phyloP scores from a whole-genome alignment of 441 rosid genomes.

The Capsella rubella region DNA sequence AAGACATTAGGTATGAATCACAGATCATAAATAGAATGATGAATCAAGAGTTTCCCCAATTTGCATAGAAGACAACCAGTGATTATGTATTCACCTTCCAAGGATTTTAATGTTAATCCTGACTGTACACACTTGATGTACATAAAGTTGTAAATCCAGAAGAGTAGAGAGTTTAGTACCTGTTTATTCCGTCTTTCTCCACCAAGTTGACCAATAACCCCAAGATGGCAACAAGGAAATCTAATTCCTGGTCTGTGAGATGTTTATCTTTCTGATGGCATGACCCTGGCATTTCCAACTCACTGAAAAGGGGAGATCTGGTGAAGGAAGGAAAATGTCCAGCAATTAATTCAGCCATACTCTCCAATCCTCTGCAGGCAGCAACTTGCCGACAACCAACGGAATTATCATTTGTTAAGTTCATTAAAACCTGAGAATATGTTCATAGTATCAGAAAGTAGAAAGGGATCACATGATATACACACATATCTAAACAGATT shows the following conservation, averaged over 20 bases:
- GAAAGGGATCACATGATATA: neutral
- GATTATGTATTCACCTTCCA: conserved; percentile 8
- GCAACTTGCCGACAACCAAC: conserved; percentile 89
- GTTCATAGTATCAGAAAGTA: conserved; percentile 23
- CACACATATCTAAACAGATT: neutral
- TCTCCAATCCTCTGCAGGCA: conserved; percentile 82
- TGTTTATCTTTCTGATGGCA: conserved; percentile 53
- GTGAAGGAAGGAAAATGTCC: conserved; percentile 80
- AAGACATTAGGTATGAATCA: neutral
- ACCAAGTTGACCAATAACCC: conserved; percentile 95
- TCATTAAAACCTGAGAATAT: conserved; percentile 83
- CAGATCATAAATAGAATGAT: neutral
- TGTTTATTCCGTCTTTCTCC: conserved; percentile 90
- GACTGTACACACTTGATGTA: too few relatives aligned
- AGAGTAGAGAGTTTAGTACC: conserved; percentile 52
- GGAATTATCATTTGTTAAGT: conserved; percentile 89
- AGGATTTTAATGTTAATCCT: too few relatives aligned
- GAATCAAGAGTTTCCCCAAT: neutral
- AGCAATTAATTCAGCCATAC: conserved; percentile 76
- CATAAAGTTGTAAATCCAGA: neutral
- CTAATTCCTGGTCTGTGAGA: conserved; percentile 87
- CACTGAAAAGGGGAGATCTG: conserved; percentile 48
- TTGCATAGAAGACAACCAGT: neutral
- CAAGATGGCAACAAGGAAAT: conserved; percentile 92
- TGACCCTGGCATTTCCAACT: conserved; percentile 47